These are phyloP conservation scores for Spatholobus suberectus DNA, from an alignment of 306 rosid genomes.

Conservation along the genomic window DNA sequence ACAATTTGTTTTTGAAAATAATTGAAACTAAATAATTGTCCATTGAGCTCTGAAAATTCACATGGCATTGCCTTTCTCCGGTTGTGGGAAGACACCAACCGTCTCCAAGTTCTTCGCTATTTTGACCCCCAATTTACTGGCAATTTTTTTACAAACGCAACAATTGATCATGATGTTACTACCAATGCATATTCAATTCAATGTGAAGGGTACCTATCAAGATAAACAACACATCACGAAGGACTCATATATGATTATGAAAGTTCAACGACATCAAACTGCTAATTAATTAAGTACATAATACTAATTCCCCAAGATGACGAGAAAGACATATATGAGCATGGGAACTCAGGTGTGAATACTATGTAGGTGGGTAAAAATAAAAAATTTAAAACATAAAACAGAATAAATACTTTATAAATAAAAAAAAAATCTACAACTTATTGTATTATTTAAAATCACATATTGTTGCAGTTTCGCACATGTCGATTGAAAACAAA, in stretches of 20 bases:
- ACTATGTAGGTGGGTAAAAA: background rate
- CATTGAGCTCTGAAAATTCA: background rate
- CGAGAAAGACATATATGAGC: background rate
- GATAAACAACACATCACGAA: slow-evolving; percentile 4
- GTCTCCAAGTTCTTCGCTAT: background rate
- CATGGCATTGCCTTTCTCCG: background rate
- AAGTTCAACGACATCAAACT: background rate
- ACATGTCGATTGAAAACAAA: background rate
- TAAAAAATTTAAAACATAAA: background rate
- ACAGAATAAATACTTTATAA: background rate
- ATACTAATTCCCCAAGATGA: background rate
- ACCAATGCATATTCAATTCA: background rate
- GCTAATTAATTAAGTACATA: background rate
- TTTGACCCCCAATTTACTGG: slow-evolving; percentile 22
- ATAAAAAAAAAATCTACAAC: background rate
- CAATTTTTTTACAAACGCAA: background rate
- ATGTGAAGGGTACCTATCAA: background rate
- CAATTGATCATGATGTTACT: background rate
- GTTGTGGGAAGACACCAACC: background rate
- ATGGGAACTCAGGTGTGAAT: background rate
- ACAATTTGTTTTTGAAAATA: background rate
- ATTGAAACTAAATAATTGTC: slow-evolving; percentile 2
- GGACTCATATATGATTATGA: background rate
- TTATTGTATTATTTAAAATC: background rate
- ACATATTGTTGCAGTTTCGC: background rate